Conservation (phyloP, 2,329 filamentous ascomycete genomes). For the Mycosphaerella sp. region DNA sequence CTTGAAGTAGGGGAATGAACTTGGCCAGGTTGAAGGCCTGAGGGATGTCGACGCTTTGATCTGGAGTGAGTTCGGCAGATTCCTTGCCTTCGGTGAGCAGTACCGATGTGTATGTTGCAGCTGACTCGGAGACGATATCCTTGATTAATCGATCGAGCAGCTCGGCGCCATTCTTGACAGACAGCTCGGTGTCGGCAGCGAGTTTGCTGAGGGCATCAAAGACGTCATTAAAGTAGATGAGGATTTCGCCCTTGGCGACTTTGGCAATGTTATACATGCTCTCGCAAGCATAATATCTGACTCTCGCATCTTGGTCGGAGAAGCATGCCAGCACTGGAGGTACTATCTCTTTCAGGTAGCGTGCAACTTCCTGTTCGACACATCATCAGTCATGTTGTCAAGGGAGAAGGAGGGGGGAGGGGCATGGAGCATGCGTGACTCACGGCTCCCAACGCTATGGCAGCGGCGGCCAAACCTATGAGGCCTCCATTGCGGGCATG, state of each 20-base stretch:
- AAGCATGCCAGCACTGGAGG: conserved; percentile 96
- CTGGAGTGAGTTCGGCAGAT: conserved; percentile 35
- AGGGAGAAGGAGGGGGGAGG: neutral
- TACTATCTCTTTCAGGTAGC: conserved; percentile 88
- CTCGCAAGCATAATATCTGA: conserved; percentile 97
- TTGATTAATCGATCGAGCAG: conserved; percentile 90
- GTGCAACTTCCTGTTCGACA: conserved; percentile 67
- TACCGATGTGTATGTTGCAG: conserved; percentile 88
- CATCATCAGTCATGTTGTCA: neutral
- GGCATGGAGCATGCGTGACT: conserved; percentile 35
- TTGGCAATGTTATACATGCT: conserved; percentile 99
- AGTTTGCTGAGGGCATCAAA: conserved; percentile 97
- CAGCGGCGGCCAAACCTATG: conserved; percentile 90
- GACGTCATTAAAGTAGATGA: conserved; percentile 97
- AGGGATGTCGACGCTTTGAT: conserved; percentile 49
- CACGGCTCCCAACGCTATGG: conserved; percentile 89
- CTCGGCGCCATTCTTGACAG: conserved; percentile 96
- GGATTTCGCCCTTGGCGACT: conserved; percentile 93
- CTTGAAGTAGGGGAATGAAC: conserved; percentile 89
- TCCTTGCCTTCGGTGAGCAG: conserved; percentile 52
- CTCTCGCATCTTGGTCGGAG: conserved; percentile 92
- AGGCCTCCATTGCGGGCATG: conserved; percentile 94
- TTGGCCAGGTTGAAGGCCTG: conserved; percentile 86
- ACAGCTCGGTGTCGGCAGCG: conserved; percentile 90
- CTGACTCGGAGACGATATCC: conserved; percentile 92